These are phyloP conservation scores for Prunus salicina DNA, from an alignment of 306 rosid species.

Conservation along the genomic window DNA sequence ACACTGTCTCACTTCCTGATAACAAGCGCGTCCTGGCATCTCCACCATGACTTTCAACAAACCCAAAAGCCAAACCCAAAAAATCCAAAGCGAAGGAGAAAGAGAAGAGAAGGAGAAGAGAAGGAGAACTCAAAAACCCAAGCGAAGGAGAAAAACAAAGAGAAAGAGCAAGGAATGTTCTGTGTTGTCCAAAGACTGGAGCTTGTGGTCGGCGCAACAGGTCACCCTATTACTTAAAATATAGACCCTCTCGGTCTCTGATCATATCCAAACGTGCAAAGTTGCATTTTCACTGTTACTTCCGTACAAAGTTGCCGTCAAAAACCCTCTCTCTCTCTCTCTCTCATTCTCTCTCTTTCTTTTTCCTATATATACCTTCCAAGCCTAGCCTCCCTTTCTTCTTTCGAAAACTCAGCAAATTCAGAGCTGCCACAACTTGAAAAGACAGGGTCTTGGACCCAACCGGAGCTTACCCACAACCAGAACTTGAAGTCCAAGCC, in stretches of 20 bases:
- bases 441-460: conserved; percentile 1
- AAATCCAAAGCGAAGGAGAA: not conserved
- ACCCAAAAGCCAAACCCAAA: too few relatives aligned
- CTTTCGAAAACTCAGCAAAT: not conserved
- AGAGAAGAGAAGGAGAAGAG: conserved; percentile 6
- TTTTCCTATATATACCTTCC: conserved; percentile 30
- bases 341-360: not conserved
- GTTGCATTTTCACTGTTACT: not conserved
- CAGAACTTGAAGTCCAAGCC: not conserved
- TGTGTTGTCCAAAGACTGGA: not conserved
- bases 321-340: not conserved
- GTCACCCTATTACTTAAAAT: not conserved
- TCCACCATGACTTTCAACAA: not conserved
- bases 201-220: conserved; percentile 42
- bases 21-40: conserved; percentile 17
- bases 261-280: too few relatives aligned
- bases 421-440: not conserved
- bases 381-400: not conserved
- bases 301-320: not conserved
- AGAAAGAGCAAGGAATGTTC: conserved; percentile 38
- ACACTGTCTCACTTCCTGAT: not conserved
- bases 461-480: not conserved
- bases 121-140: not conserved
- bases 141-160: too few relatives aligned
- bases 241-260: too few relatives aligned